Conservation (phyloP, 2,329 filamentous ascomycete genomes). For the Aspergillus brunneoviolaceus region DNA sequence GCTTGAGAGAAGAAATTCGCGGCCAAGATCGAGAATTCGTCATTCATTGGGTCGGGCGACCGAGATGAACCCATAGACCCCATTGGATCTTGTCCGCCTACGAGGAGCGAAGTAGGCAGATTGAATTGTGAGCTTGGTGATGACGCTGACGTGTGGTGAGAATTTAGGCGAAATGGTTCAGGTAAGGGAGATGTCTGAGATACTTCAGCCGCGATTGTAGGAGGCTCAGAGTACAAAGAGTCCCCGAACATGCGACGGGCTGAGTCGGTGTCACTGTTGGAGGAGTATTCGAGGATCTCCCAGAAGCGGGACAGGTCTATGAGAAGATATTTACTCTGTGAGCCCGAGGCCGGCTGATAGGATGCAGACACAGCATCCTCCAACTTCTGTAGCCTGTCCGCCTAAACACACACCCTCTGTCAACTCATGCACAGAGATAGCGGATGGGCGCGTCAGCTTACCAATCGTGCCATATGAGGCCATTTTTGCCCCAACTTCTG, state of each 20-base stretch:
- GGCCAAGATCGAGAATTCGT: constrained; percentile 49
- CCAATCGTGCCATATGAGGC: constrained; percentile 48
- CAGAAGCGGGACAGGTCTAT: constrained; percentile 51
- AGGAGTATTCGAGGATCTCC: constrained; percentile 51
- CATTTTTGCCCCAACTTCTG: constrained; percentile 43
- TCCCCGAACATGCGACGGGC: constrained; percentile 44
- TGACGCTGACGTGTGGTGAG: constrained; percentile 20
- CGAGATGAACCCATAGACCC: constrained; percentile 23
- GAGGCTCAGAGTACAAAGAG: constrained; percentile 35
- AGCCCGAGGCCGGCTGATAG: constrained; percentile 38
- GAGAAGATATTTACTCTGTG: constrained; percentile 38
- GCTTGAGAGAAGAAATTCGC: constrained; percentile 51
- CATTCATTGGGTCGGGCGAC: constrained; percentile 32
- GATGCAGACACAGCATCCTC: constrained; percentile 47
- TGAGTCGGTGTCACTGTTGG: constrained; percentile 40
- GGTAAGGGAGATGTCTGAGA: constrained; percentile 46
- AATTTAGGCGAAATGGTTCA: constrained; percentile 41
- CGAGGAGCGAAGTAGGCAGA: constrained; percentile 18
- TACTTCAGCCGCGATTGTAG: constrained; percentile 36
- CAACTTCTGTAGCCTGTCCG: constrained; percentile 44
- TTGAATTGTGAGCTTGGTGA: constrained; percentile 21
- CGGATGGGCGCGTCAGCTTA: constrained; percentile 20
- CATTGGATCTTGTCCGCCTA: constrained; percentile 16
- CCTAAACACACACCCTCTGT: constrained; percentile 29
- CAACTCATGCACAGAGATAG: not conserved